These are phyloP conservation scores for Boletus subparvulus DNA, from an alignment of 768 basidiomycete species.

Conservation along the genomic window DNA sequence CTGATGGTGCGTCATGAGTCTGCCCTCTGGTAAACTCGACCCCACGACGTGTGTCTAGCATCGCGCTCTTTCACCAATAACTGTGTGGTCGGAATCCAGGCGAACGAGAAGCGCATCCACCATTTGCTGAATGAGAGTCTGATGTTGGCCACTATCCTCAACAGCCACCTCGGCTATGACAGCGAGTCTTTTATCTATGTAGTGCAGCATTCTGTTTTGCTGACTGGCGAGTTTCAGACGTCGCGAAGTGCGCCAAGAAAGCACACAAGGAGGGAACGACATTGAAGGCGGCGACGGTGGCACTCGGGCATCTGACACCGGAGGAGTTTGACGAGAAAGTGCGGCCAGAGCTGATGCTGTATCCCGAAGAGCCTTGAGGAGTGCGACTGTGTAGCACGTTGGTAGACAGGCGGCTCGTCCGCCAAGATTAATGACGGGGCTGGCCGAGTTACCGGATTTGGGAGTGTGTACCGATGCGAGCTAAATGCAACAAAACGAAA, in stretches of 20 bases:
- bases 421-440: slow-evolving; percentile 24
- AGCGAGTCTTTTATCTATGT: slow-evolving; percentile 56
- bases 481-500: slow-evolving; percentile 39
- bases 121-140: slow-evolving; percentile 89
- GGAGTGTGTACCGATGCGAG: slow-evolving; percentile 34
- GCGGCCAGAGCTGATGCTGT: slow-evolving; percentile 86
- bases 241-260: slow-evolving; percentile 98
- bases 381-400: background rate
- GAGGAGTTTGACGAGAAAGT: slow-evolving; percentile 97
- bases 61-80: slow-evolving; percentile 95
- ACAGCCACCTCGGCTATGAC: slow-evolving; percentile 95
- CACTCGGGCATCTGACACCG: slow-evolving; percentile 78
- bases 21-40: background rate
- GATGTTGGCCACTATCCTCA: slow-evolving; percentile 97
- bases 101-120: slow-evolving; percentile 92
- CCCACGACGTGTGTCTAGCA: slow-evolving; percentile 40
- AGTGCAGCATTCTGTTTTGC: background rate
- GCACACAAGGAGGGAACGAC: slow-evolving; percentile 99
- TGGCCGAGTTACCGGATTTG: slow-evolving; percentile 31
- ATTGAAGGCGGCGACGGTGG: slow-evolving; percentile 90
- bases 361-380: slow-evolving; percentile 54
- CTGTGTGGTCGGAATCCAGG: slow-evolving; percentile 94
- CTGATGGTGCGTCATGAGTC: slow-evolving; percentile 65
- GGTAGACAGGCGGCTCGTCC: slow-evolving; percentile 17
- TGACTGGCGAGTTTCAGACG: slow-evolving; percentile 54